Percentiles rank a stretch among this genome's conserved stretches.
These are phyloP conservation scores for Akanthomyces dipterigenus DNA, from an alignment of 2,329 filamentous ascomycete species.

Conservation along the genomic window DNA sequence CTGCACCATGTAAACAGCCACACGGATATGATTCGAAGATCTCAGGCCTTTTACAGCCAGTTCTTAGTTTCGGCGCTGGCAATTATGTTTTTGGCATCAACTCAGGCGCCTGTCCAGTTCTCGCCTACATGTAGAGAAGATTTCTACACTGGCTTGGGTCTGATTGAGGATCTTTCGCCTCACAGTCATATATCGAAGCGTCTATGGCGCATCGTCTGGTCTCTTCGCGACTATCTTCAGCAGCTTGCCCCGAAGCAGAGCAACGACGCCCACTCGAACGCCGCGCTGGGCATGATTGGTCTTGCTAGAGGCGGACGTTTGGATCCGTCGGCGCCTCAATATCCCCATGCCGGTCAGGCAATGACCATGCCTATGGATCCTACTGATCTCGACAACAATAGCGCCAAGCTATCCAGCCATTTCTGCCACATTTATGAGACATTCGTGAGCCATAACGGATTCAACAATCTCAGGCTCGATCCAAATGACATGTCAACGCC, in stretches of 20 bases:
- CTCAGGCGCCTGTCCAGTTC: conserved; percentile 67
- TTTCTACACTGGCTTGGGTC: conserved; percentile 71
- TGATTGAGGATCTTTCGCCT: conserved; percentile 65
- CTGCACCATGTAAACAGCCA: conserved; percentile 65
- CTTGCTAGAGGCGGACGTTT: conserved; percentile 32
- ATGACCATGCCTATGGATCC: not conserved
- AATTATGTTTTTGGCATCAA: conserved; percentile 69
- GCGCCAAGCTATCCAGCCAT: not conserved
- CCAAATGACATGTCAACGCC: not conserved
- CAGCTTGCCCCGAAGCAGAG: conserved; percentile 52
- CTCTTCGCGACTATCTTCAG: conserved; percentile 65
- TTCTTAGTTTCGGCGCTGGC: conserved; percentile 70
- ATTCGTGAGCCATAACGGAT: not conserved
- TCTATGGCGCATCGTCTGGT: conserved; percentile 65
- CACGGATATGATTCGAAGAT: conserved; percentile 61
- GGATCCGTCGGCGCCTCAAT: not conserved
- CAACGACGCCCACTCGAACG: conserved; percentile 45
- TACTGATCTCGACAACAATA: not conserved
- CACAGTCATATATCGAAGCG: conserved; percentile 66
- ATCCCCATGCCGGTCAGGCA: not conserved
- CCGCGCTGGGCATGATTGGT: conserved; percentile 50
- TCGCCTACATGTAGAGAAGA: conserved; percentile 62
- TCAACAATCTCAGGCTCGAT: not conserved
- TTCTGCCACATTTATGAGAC: not conserved
- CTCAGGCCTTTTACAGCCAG: conserved; percentile 75